These are phyloP conservation scores for Tricholoma furcatifolium DNA, from an alignment of 768 basidiomycete species.

Conservation along the genomic window DNA sequence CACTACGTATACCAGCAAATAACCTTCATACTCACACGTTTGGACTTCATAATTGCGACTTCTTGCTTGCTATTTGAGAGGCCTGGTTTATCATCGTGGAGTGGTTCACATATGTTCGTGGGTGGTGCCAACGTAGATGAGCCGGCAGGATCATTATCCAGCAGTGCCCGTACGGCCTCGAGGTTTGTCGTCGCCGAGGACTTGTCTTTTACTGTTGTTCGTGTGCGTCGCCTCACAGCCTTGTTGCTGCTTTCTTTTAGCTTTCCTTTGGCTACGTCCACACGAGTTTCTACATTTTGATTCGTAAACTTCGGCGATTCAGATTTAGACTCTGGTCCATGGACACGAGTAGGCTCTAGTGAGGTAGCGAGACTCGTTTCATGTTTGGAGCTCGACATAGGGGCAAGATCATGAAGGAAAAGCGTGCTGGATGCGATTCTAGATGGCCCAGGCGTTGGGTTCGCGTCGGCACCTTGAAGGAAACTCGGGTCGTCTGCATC, in stretches of 20 bases:
- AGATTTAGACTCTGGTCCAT: background rate
- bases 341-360: too few relatives aligned
- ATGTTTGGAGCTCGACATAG: slow-evolving; percentile 3
- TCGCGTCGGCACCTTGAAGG: slow-evolving; percentile 39
- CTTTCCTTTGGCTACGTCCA: background rate
- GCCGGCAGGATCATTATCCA: slow-evolving; percentile 18
- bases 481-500: slow-evolving; percentile 46
- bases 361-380: background rate
- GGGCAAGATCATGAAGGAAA: slow-evolving; percentile 36
- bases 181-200: slow-evolving; percentile 9
- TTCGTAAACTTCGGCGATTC: slow-evolving; percentile 3
- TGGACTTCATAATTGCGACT: slow-evolving; percentile 6
- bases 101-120: background rate
- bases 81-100: background rate
- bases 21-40: slow-evolving; percentile 12
- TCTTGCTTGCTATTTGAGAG: background rate
- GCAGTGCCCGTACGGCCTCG: slow-evolving; percentile 20
- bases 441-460: slow-evolving; percentile 31
- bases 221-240: slow-evolving; percentile 14
- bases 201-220: slow-evolving; percentile 17
- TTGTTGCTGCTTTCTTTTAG: slow-evolving; percentile 17
- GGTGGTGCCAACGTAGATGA: background rate
- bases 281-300: background rate
- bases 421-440: slow-evolving; percentile 28
- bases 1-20: slow-evolving; percentile 6